Percentiles rank a stretch among this genome's conserved stretches.
phyloP scores from a whole-genome alignment of 169 alveolate genomes.

The Eimeria nieschulzi region DNA sequence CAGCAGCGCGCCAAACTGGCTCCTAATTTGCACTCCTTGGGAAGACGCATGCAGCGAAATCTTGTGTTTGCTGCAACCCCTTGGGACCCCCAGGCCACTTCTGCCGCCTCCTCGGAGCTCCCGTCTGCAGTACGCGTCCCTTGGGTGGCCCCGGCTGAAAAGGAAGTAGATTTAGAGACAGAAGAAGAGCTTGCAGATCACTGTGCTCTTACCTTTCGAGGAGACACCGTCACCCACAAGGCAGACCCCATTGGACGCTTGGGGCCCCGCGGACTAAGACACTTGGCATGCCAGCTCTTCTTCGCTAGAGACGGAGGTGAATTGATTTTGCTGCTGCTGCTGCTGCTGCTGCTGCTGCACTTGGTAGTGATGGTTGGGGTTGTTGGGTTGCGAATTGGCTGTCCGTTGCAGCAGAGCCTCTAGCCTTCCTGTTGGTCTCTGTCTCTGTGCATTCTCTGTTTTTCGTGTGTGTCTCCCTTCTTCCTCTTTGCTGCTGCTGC shows the following conservation, averaged over 20 bases:
- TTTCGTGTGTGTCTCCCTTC: no score
- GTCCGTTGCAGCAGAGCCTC: no score
- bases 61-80: no score
- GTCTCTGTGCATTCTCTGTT: no score
- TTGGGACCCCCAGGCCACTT: not conserved
- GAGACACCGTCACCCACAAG: not conserved
- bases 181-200: not conserved
- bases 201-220: not conserved
- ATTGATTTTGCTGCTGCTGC: not conserved
- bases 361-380: not conserved
- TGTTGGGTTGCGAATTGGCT: no score
- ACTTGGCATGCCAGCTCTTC: not conserved
- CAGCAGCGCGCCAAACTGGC: not conserved
- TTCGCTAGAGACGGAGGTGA: not conserved
- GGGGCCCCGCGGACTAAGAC: not conserved
- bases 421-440: no score
- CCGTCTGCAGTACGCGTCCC: not conserved
- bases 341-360: conserved; percentile 2
- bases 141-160: not conserved
- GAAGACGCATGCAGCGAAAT: no score
- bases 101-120: conserved; percentile 1
- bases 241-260: conserved; percentile 5
- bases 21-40: no score
- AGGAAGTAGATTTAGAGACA: not conserved
- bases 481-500: not conserved